Base-by-base conservation (phyloP, 208 protist species). In the Trypanosoma rangeli region DNA sequence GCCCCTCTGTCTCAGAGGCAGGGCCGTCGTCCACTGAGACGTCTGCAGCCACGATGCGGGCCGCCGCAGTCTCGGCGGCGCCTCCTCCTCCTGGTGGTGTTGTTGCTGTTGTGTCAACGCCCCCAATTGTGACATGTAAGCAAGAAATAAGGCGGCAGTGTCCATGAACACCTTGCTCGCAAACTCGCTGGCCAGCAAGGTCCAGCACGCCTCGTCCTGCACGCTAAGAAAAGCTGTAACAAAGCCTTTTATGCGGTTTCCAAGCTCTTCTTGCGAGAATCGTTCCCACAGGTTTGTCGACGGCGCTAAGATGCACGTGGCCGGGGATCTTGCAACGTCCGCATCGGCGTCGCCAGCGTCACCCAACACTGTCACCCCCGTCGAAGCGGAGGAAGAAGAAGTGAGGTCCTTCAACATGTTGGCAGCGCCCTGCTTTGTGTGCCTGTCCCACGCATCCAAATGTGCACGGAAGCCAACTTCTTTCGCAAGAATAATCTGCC, bases 141-240 rank as follows among this genome's bases (percentile, higher is more conserved):
- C 59, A 46, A 60, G 49, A 15, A 90, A 68, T 18, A 77, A 26
- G 4, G 48, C 37, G 28, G 75, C 76, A 1, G 71, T 68, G 44
- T 80, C 75, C 31, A 56, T 64, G 24, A 87, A 73, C 18, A 92
- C 66, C 15, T 83, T 87, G 15, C 70, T 80, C 31, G 85, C 76
- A 49, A 92, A 62, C 28, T 89, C 69, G 58, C 76, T 77, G 12
- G 83, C 76, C 55, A 92, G 73, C 42, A 92, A 69, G 29, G 82
- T 70, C 22, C 69, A 60, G 62, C 80, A 89, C 52, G 78, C 76
- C 48, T 85, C 86, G 44, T 82, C 70, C 18, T 73, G 58, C 15
- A 73, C 75, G 16, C 76, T 72, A 13, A 65, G 55, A 76, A 92
- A 87, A 20, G 74, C 64, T 50, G 59, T 63, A 65, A 74, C 79